Conservation (phyloP, 768 basidiomycete genomes). For the Lanmaoa rubissima region DNA sequence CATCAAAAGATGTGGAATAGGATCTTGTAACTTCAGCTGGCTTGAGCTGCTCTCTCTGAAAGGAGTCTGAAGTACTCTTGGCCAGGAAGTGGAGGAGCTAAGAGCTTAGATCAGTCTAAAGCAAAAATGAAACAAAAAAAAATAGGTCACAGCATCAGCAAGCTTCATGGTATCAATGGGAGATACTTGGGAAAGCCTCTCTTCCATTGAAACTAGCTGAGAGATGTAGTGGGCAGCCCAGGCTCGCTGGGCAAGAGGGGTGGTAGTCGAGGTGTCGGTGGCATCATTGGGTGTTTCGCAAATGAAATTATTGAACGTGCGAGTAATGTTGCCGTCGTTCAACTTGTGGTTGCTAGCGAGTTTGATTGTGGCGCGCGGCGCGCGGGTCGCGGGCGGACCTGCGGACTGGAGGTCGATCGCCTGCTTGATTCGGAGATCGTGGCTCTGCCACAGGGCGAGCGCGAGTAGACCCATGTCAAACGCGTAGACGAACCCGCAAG, state of each 20-base stretch:
- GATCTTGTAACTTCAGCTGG: conserved; percentile 24
- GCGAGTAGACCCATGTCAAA: conserved; percentile 32
- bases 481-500: conserved; percentile 29
- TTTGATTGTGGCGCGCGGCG: conserved; percentile 19
- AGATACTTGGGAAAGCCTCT: conserved; percentile 18
- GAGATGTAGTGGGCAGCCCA: conserved; percentile 34
- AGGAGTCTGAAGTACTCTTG: conserved; percentile 24
- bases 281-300: conserved; percentile 5
- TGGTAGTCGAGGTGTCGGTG: conserved; percentile 1
- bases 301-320: conserved; percentile 7
- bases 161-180: conserved; percentile 30
- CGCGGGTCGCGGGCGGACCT: conserved; percentile 12
- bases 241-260: conserved; percentile 28
- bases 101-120: not conserved
- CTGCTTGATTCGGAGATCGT: conserved; percentile 34
- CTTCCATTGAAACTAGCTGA: conserved; percentile 22
- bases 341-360: conserved; percentile 10
- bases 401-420: conserved; percentile 32
- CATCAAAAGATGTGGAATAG: conserved; percentile 16
- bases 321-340: conserved; percentile 16
- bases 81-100: conserved; percentile 29
- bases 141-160: conserved; percentile 15
- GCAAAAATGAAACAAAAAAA: not conserved
- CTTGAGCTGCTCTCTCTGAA: conserved; percentile 29
- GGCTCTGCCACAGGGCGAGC: conserved; percentile 31